Base-by-base conservation (phyloP, 108 stramenopile species). In the Conticribra guillardii region DNA sequence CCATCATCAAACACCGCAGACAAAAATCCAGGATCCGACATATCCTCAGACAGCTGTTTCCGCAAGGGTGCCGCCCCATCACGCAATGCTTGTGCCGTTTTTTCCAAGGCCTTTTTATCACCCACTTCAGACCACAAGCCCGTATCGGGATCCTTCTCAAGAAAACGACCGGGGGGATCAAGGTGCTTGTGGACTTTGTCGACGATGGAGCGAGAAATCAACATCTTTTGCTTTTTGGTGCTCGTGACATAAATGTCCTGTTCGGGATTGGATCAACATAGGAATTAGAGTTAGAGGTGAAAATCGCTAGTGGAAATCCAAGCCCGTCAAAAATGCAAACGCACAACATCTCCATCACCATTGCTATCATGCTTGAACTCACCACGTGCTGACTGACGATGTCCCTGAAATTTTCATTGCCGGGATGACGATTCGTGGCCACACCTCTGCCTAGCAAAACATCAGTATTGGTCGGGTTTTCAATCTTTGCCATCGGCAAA, bases 11-110 rank as follows among this genome's bases (percentile, higher is more conserved):
- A 90, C 11, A 90, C 84, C 31, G 52, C 83, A 32, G 60, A 74
- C 23, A 91, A 54, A 60, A 88, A 90, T 22, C 71, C 71, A 7
- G 87, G 86, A 73, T 90, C 85, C 18, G 74, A 76, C 4, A 54
- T 41, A 66, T 90, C 87, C 23, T 69, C 79, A 17, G 84, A 84
- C 4, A 90, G 64, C 47, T 86, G 84, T 49, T 86, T 90, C 41
- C 89, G 73, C 26, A 90, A 67, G 22, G 46, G 70, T 11, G 85
- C 81, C 22, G 87, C 89, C 9, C 90, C 90, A 78, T 92, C 91
- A 3, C 91, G 83, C 34, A 92, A 62, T 44, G 86, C 86, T 69
- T 92, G 91, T 26, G 86, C 84, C 17, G 91, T 89, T 60, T 92
- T 92, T 64, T 87, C 87, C 4, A 85, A 59, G 14, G 91, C 91